A percentile compares a stretch with the other conserved stretches of the same genome.
Evolutionary conservation across 2,329 filamentous ascomycete species (phyloP).

Genomic region (Pseudogymnoascus sp.): DNA sequence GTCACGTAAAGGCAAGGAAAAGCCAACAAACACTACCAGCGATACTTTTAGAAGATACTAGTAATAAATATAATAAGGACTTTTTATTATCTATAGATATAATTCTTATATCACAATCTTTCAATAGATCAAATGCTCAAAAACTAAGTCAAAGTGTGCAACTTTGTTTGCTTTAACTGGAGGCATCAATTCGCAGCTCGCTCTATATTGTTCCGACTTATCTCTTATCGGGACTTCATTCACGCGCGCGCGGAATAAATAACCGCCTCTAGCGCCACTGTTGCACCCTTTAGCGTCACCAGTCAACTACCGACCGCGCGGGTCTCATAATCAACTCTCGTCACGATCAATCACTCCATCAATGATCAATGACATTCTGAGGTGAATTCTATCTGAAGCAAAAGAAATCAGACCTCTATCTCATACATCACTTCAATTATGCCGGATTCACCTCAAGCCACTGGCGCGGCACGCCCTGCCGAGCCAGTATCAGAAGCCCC

Average conservation of each 20-base stretch:
- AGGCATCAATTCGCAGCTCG: background rate
- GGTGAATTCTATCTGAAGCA: background rate
- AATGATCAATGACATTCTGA: background rate
- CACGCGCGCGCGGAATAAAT: background rate
- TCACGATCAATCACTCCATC: background rate
- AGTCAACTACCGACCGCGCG: conserved; percentile 5
- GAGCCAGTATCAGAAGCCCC: conserved; percentile 8
- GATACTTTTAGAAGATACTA: background rate
- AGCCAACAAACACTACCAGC: background rate
- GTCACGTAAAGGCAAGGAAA: background rate
- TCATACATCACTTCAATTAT: background rate
- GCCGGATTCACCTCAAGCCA: conserved; percentile 4
- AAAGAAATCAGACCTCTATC: background rate
- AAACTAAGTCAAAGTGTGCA: background rate
- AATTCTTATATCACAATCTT: background rate
- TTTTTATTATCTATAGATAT: background rate
- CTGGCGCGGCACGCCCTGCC: background rate
- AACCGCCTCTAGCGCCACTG: background rate
- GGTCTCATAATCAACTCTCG: conserved; percentile 6
- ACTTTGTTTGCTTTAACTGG: background rate
- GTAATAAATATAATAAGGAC: background rate
- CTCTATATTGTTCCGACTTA: background rate
- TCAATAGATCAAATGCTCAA: background rate
- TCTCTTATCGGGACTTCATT: background rate
- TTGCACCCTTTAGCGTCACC: background rate